phyloP scores from a whole-genome alignment of 148 eudicot genomes.

The Dysphania ambrosioides region DNA sequence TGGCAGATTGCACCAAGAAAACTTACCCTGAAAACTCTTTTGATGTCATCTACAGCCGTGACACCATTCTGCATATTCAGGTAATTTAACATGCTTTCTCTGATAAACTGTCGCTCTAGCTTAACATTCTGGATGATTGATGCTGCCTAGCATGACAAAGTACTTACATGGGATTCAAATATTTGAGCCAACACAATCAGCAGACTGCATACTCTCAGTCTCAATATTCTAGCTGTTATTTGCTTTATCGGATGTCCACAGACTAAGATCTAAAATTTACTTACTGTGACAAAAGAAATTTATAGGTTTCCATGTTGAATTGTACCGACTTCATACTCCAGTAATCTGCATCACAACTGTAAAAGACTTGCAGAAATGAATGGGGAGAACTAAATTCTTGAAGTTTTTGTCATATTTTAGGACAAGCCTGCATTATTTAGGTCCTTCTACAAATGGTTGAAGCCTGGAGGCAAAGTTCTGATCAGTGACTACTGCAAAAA shows the following conservation, averaged over 20 bases:
- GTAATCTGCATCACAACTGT: background rate
- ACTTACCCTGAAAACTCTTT: slow-evolving; percentile 66
- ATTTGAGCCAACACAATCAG: background rate
- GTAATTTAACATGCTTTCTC: slow-evolving; percentile 36
- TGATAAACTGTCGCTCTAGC: background rate
- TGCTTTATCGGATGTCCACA: background rate
- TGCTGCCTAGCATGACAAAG: background rate
- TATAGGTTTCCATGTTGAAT: background rate
- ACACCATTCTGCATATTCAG: slow-evolving; percentile 96
- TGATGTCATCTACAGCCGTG: slow-evolving; percentile 97
- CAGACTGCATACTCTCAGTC: background rate
- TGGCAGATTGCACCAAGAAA: slow-evolving; percentile 96
- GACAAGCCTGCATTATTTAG: slow-evolving; percentile 87
- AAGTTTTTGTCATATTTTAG: slow-evolving; percentile 35
- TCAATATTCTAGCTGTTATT: background rate
- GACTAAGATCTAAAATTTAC: background rate
- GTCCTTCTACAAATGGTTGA: slow-evolving; percentile 87
- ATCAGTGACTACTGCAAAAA: slow-evolving; percentile 88
- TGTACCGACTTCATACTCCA: background rate
- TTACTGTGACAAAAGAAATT: background rate
- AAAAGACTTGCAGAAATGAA: background rate
- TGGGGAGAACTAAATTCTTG: background rate
- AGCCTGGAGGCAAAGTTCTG: slow-evolving; percentile 93
- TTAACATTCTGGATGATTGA: background rate
- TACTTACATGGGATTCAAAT: background rate